Conservation (phyloP, 2,329 filamentous ascomycete species). For the Byssothecium circinans region DNA sequence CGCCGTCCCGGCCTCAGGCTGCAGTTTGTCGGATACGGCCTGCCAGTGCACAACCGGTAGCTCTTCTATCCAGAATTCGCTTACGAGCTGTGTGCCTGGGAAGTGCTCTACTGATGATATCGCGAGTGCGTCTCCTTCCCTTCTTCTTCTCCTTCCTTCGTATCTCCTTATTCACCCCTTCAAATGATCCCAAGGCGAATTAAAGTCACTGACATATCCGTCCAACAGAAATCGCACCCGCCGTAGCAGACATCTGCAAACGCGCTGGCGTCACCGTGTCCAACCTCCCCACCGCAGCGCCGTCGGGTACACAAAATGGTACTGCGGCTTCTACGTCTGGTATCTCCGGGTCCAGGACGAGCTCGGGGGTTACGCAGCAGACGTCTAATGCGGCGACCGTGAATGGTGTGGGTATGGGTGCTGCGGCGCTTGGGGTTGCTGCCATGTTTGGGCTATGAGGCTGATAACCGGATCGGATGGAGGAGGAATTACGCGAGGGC, state of each 20-base stretch:
- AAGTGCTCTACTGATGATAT: constrained; percentile 44
- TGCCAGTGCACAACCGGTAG: constrained; percentile 56
- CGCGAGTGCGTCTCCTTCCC: constrained; percentile 36
- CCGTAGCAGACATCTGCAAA: constrained; percentile 32
- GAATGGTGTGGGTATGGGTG: constrained; percentile 26
- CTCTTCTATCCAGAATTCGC: constrained; percentile 41
- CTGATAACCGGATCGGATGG: not conserved
- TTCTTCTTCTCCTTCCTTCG: not conserved
- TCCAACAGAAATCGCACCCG: constrained; percentile 22
- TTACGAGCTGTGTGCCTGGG: constrained; percentile 44
- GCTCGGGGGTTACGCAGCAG: constrained; percentile 10
- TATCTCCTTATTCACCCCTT: not conserved
- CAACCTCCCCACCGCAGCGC: constrained; percentile 20
- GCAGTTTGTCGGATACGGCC: constrained; percentile 48
- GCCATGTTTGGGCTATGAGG: constrained; percentile 27
- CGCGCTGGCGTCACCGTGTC: constrained; percentile 29
- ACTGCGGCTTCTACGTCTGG: constrained; percentile 8
- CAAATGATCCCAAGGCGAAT: not conserved
- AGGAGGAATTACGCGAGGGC: not conserved
- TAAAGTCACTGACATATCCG: not conserved
- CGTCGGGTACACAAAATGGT: constrained; percentile 8
- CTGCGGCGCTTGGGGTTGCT: constrained; percentile 23
- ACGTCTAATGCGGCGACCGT: constrained; percentile 23
- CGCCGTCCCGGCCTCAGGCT: constrained; percentile 53
- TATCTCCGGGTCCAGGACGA: constrained; percentile 3